Percentiles rank a stretch among this genome's conserved stretches.
phyloP scores from a whole-genome alignment of 2,329 filamentous ascomycete species.

The Colletotrichum sp. region DNA sequence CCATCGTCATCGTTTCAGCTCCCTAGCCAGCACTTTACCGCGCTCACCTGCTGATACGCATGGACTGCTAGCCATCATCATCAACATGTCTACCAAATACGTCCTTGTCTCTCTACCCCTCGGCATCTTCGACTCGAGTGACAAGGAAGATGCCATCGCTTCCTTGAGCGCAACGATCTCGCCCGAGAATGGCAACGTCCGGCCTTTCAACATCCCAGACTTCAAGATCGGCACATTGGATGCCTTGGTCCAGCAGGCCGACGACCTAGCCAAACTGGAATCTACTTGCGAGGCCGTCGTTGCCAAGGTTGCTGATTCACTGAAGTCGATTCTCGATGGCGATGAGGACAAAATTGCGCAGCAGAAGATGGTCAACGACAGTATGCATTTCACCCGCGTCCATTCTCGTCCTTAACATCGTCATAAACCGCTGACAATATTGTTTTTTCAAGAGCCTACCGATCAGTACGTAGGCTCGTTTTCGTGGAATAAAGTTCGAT shows the following conservation, averaged over 20 bases:
- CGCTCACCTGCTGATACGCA: background rate
- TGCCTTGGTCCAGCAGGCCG: conserved; percentile 92
- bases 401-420: conserved; percentile 15
- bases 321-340: conserved; percentile 82
- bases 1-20: background rate
- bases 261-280: conserved; percentile 91
- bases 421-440: conserved; percentile 27
- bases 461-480: conserved; percentile 91
- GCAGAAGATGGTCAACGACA: conserved; percentile 94
- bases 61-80: background rate
- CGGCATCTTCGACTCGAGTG: conserved; percentile 81
- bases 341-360: conserved; percentile 82
- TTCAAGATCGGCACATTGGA: conserved; percentile 99
- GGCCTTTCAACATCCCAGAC: conserved; percentile 83
- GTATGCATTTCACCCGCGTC: conserved; percentile 46
- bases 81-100: conserved; percentile 68
- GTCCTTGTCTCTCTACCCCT: conserved; percentile 89
- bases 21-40: background rate
- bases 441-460: conserved; percentile 74
- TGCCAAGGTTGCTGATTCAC: conserved; percentile 84
- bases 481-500: conserved; percentile 97
- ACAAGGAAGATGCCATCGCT: conserved; percentile 81
- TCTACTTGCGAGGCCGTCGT: conserved; percentile 81
- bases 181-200: conserved; percentile 76
- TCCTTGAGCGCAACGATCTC: conserved; percentile 76